Evolutionary conservation across 805 yeast genomes (phyloP).

Genomic region (Monosporozyma aerobia): DNA sequence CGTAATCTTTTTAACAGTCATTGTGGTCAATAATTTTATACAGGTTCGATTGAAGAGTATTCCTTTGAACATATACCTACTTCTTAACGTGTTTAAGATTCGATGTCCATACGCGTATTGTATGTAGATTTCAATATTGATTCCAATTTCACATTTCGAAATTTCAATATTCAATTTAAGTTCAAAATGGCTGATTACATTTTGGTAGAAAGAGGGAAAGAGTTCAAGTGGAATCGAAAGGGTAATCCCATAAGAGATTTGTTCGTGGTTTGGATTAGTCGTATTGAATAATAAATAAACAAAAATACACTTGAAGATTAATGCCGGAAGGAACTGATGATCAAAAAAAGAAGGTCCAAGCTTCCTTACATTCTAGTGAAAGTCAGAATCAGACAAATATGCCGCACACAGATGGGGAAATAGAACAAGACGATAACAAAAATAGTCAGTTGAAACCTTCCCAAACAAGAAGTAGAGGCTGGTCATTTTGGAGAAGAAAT

Average conservation of each 20-base stretch:
- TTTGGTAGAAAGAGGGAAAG: neutral
- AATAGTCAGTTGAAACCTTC: neutral
- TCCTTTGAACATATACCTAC: neutral
- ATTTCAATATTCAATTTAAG: neutral
- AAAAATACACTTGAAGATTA: too few relatives aligned
- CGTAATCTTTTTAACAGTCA: neutral
- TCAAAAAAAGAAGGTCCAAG: neutral
- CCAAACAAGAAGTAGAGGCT: constrained; percentile 7
- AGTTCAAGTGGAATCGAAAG: neutral
- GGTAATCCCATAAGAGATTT: too few relatives aligned
- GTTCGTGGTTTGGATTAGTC: too few relatives aligned
- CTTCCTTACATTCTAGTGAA: neutral
- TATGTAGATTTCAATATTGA: neutral
- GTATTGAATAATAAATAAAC: too few relatives aligned
- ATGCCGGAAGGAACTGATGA: too few relatives aligned
- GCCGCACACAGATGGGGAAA: neutral
- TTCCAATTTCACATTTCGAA: neutral
- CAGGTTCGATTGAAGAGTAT: neutral
- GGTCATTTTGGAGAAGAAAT: constrained; percentile 19
- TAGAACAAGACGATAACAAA: neutral
- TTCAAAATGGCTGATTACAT: neutral
- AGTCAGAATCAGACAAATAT: neutral
- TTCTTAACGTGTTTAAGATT: neutral
- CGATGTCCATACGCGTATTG: neutral
- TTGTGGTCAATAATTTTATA: neutral